Percentiles rank a stretch among this genome's conserved stretches.
Conservation (phyloP, 805 yeast genomes). For the Candida golubevii region DNA sequence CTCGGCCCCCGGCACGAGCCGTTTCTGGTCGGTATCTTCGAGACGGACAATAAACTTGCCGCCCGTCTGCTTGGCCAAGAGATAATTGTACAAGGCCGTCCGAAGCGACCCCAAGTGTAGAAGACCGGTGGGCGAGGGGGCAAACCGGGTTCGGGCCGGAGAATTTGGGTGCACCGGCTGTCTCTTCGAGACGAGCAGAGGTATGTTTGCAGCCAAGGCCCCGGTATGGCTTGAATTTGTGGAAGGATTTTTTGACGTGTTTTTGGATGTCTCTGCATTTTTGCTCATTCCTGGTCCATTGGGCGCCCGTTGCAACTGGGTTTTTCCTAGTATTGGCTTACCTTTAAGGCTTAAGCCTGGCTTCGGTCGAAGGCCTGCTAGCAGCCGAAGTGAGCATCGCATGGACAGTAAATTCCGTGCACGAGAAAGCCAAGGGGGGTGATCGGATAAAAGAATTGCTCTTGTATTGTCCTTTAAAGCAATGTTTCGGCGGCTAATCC, state of each 20-base stretch:
- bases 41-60: conserved; percentile 80
- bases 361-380: conserved; percentile 7
- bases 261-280: neutral
- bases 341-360: conserved; percentile 5
- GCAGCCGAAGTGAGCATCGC: conserved; percentile 12
- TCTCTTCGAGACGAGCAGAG: conserved; percentile 4
- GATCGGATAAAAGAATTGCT: too few species aligned
- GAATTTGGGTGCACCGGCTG: conserved; percentile 33
- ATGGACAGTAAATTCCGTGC: neutral
- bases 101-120: conserved; percentile 91
- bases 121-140: conserved; percentile 97
- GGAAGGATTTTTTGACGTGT: neutral
- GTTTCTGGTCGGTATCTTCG: conserved; percentile 88
- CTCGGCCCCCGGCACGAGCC: conserved; percentile 82
- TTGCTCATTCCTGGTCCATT: neutral
- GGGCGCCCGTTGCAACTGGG: too few species aligned
- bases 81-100: conserved; percentile 87
- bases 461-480: too few species aligned
- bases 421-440: neutral
- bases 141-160: conserved; percentile 87
- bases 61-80: conserved; percentile 71
- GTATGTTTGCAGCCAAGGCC: neutral
- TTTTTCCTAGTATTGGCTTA: neutral
- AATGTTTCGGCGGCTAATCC: too few species aligned
- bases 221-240: neutral